Evolutionary conservation across 345 rosid species (phyloP).

Genomic region (Eucalyptus cladocalyx): DNA sequence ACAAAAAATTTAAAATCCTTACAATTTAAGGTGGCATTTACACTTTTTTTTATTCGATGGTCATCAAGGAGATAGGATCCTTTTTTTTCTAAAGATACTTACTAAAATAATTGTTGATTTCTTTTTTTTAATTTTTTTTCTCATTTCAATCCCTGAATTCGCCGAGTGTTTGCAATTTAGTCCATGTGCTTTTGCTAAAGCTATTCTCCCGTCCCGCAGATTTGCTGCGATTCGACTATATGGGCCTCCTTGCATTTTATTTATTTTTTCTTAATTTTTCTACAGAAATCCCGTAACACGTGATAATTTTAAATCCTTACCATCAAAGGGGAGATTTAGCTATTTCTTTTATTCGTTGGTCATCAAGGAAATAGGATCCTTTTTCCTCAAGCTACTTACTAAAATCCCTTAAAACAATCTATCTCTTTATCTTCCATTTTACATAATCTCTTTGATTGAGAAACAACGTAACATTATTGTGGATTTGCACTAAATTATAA

Average conservation of each 20-base stretch:
- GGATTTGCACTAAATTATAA: rapidly evolving
- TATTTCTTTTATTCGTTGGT: neutral
- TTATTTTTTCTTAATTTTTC: neutral
- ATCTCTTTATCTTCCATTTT: neutral
- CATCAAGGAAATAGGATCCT: neutral
- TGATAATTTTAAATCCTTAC: neutral
- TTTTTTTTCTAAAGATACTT: too few species aligned
- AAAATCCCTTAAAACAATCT: neutral
- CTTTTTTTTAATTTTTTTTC: neutral
- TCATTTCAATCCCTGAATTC: neutral
- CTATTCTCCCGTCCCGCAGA: neutral
- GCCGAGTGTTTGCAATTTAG: neutral
- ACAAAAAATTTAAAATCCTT: too few species aligned
- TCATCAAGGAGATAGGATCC: too few species aligned
- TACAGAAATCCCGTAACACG: neutral
- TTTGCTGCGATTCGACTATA: neutral
- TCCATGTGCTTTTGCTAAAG: neutral
- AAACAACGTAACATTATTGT: neutral
- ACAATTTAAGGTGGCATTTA: too few species aligned
- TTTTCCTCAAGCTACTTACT: neutral
- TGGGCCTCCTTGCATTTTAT: neutral
- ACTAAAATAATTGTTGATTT: neutral
- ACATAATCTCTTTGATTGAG: rapidly evolving
- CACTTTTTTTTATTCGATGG: too few species aligned
- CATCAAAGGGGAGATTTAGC: neutral